phyloP scores from a whole-genome alignment of 306 rosid genomes.

The Pachyrhizus erosus region DNA sequence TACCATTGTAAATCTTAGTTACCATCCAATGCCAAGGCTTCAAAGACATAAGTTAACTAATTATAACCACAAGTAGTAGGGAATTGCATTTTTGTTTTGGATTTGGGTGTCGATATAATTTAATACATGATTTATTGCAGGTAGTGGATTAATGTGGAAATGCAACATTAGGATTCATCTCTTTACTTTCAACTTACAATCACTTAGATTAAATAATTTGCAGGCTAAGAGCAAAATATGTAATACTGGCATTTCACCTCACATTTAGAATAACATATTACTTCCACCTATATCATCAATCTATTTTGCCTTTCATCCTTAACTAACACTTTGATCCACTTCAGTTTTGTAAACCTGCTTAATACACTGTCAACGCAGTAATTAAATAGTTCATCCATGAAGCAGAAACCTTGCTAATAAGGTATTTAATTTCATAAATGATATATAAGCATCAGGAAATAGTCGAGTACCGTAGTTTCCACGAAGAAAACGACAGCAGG shows the following conservation, averaged over 20 bases:
- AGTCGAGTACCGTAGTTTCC: constrained; percentile 30
- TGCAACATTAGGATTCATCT: background rate
- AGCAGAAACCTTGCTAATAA: constrained; percentile 30
- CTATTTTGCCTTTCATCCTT: background rate
- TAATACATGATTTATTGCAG: background rate
- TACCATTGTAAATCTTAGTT: too few relatives aligned
- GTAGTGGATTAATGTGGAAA: background rate
- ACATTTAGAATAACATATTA: background rate
- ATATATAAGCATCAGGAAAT: constrained; percentile 12
- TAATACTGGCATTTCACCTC: background rate
- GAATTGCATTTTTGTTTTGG: background rate
- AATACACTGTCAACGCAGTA: background rate
- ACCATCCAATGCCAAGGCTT: too few relatives aligned
- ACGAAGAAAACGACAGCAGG: background rate
- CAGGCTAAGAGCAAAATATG: background rate
- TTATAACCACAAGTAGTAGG: too few relatives aligned
- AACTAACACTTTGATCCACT: background rate
- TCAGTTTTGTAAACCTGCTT: background rate
- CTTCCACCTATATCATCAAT: background rate
- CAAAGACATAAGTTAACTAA: too few relatives aligned
- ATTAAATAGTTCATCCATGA: constrained; percentile 18
- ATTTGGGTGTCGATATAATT: background rate
- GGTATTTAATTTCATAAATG: constrained; percentile 31
- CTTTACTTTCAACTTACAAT: background rate
- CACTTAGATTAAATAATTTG: background rate